Evolutionary conservation across 2,329 filamentous ascomycete species (phyloP).

Genomic region (Cladosporium austrohemisphaericum): DNA sequence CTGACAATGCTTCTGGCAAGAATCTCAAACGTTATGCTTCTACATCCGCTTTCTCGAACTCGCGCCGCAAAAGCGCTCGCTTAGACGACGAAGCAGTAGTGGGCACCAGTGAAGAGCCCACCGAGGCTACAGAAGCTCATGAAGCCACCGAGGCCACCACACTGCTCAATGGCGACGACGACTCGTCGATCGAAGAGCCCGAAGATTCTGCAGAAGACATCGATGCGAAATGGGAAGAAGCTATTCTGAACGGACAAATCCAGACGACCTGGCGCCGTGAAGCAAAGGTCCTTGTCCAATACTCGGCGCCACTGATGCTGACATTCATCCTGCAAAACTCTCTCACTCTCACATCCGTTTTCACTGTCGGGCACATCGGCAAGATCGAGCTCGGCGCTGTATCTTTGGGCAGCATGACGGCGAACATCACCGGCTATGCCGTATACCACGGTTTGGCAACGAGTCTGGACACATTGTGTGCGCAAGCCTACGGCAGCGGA

Average conservation of each 20-base stretch:
- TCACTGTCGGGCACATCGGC: conserved; percentile 49
- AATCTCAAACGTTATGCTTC: conserved; percentile 23
- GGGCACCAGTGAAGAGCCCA: conserved; percentile 13
- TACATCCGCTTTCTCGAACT: conserved; percentile 15
- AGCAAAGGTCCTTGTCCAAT: conserved; percentile 66
- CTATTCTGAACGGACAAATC: conserved; percentile 74
- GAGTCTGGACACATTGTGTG: conserved; percentile 84
- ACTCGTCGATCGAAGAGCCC: conserved; percentile 40
- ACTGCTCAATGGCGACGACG: conserved; percentile 40
- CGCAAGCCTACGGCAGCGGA: conserved; percentile 90
- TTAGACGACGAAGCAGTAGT: conserved; percentile 24
- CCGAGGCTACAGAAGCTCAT: conserved; percentile 37
- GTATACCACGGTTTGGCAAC: conserved; percentile 68
- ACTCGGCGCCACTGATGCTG: conserved; percentile 42
- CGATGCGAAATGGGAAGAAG: conserved; percentile 78
- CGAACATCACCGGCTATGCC: conserved; percentile 47
- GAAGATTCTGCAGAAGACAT: conserved; percentile 53
- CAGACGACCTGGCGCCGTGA: conserved; percentile 90
- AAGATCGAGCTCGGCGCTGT: conserved; percentile 48
- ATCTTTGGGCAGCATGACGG: conserved; percentile 47
- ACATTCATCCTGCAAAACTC: conserved; percentile 50
- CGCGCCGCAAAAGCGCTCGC: conserved; percentile 11
- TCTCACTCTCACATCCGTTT: conserved; percentile 45
- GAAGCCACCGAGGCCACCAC: conserved; percentile 45
- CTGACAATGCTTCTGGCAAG: conserved; percentile 18